Base-by-base conservation (phyloP, 129 eudicot species). In the Arctium lappa region DNA sequence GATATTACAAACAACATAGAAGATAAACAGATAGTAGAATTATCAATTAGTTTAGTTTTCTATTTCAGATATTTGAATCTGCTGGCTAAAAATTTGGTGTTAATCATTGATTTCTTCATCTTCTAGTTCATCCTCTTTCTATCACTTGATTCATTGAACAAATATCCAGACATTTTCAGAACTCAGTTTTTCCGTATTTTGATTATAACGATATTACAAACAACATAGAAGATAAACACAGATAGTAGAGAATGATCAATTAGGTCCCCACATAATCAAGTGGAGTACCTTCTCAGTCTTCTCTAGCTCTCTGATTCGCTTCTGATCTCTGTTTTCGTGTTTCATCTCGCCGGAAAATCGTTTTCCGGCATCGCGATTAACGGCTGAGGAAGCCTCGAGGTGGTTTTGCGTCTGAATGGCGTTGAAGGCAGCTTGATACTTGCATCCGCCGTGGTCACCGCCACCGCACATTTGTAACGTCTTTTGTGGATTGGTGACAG, bases 181-280 rank as follows among this genome's bases (percentile, higher is more conserved):
- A 53, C 15, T 53, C 63, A 13, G 22, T 53, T 53, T 50, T 53
- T 53, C 11, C 60, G 62, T 48, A 48, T 3, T 48, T 48, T 13
- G 62, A 48, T 48, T 48, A 48, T 48, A 48, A 48, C 62, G 62
- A 48, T 33, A 22, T 22, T 48, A 44, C 16, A 70, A 48, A 13
- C 38, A 7, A 53, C 71, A 53, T 75, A n/a, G 36, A 36, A 22
- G 3, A 32, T 10, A 18, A 6, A 11, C 18, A 44, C 32, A 5
- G 8, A n/a, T 13, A 60, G 29, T 4, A 63, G 69, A 18, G n/a
- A 18, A 31, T 13, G 0, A n/a, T 84, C 80, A 84, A 42, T 84
- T 84, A 13, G 87, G 87, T 74, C 84, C 87, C 87, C 87, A 84
- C 69, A 65, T 8, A 16, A 84, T 84, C 72, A 84, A 84, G 62